Conservation (phyloP, 73 alveolate species). For the Blepharisma japonicum region DNA sequence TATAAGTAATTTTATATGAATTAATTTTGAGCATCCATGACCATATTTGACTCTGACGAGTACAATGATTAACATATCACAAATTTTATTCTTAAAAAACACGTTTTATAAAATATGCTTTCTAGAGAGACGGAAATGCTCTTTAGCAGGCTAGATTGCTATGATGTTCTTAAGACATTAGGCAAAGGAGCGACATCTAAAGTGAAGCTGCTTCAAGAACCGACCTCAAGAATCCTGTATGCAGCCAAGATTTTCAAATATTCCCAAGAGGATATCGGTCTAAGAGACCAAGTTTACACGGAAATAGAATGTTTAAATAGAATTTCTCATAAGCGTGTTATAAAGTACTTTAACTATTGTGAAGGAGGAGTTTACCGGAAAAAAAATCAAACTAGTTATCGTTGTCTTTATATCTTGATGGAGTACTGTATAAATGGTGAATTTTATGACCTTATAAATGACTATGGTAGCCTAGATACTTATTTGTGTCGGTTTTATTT, state of each 20-base stretch:
- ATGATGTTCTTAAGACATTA: constrained; percentile 39
- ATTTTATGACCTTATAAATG: constrained; percentile 73
- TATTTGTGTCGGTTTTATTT: constrained; percentile 65
- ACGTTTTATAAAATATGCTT: too few species aligned
- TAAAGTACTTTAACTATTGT: constrained; percentile 40
- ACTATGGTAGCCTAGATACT: constrained; percentile 74
- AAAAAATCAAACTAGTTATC: constrained; percentile 29
- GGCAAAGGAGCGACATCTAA: constrained; percentile 68
- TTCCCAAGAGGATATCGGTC: too few species aligned
- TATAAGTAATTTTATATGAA: too few species aligned
- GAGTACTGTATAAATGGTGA: constrained; percentile 90
- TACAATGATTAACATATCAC: too few species aligned
- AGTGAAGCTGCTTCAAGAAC: constrained; percentile 38
- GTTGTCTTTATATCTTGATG: constrained; percentile 46
- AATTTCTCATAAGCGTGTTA: constrained; percentile 49
- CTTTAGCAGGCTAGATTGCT: constrained; percentile 15
- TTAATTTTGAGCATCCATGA: too few species aligned
- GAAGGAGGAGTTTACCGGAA: constrained; percentile 42
- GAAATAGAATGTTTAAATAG: constrained; percentile 56
- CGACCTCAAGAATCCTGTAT: constrained; percentile 1
- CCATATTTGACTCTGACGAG: too few species aligned
- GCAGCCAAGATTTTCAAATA: constrained; percentile 55
- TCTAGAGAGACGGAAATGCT: too few species aligned
- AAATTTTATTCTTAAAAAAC: too few species aligned
- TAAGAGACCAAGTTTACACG: constrained; percentile 28